Base-by-base conservation (phyloP, 2,329 filamentous ascomycete genomes). In the Tolypocladium ophioglossoides region DNA sequence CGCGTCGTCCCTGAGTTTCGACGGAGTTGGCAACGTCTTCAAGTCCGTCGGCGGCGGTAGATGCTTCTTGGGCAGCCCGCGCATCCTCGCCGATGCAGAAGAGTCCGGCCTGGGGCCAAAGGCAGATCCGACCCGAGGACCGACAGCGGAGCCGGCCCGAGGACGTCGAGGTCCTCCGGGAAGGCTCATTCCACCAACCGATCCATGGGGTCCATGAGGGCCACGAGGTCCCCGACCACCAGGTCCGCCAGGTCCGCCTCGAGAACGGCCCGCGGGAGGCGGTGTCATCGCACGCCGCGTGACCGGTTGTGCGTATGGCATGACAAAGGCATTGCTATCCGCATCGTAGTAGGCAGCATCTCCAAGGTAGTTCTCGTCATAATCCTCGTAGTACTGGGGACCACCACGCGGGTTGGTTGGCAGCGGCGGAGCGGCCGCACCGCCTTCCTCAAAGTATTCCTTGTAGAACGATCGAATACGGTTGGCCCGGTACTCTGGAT, bases 391-490 rank as follows among this genome's bases (percentile, higher is more conserved):
- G 69, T 91, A 88, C 53, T 77, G 67, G 18, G 64, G 61, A 24
- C 58, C 60, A 41, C 51, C 54, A 60, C 56, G 57, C 20, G 69
- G 72, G 59, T 63, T 52, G 16, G 52, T 54, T 9, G 69, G 69
- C 62, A 77, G 60, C 1, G 73, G 72, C 30, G 74, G 75, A n/a
- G 70, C 63, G 7, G 67, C 61, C 44, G 71, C 69, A 66, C 84
- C 88, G 56, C 77, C 83, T 44, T 96, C 92, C 61, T 97, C 94
- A 63, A 99, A 99, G 74, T 99, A 99, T 68, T 99, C 94, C 75
- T 96, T 96, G 77, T 99, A 99, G 76, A 99, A 99, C 4, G 94
- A 99, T 68, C 94, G 83, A 61, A 99, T 99, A 55, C 94, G 85
- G 75, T 96, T 97, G 59, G 94, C 94, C 64, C 94, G 84, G 65